A percentile compares a stretch with the other conserved stretches of the same genome.
Evolutionary conservation across 164 flowering plant genomes (phyloP).

Genomic region (Umbellularia californica): DNA sequence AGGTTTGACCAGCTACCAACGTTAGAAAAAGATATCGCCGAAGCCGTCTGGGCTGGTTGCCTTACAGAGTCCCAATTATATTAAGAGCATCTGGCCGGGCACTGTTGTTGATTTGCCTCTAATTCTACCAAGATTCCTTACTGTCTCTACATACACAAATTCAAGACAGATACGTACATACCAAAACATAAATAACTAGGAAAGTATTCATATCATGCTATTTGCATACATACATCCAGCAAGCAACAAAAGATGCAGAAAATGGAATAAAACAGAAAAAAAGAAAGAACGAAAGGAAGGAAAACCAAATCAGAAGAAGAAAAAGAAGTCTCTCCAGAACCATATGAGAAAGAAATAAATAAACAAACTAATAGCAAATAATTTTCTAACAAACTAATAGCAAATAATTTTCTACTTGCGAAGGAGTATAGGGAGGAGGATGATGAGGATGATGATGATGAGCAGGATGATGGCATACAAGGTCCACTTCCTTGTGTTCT

Average conservation of each 20-base stretch:
- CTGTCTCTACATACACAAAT: background rate
- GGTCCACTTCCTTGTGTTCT: conserved; percentile 32
- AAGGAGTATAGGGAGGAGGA: conserved; percentile 10
- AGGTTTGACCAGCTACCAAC: no score
- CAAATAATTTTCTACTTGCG: background rate
- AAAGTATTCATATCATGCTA: background rate
- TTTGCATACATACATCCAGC: background rate
- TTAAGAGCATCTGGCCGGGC: no score
- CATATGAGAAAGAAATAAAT: no score
- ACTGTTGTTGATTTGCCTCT: background rate
- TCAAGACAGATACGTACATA: background rate
- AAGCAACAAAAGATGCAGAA: background rate
- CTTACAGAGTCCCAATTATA: no score
- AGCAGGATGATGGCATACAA: conserved; percentile 22
- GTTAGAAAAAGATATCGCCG: no score
- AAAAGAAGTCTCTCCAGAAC: background rate
- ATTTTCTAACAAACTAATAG: background rate
- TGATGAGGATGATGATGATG: conserved; percentile 8
- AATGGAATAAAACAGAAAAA: background rate
- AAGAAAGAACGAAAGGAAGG: background rate
- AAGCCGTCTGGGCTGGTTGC: no score
- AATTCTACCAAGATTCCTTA: background rate
- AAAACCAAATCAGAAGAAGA: background rate
- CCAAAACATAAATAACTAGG: background rate
- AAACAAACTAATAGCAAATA: no score